Evolutionary conservation across 2,329 filamentous ascomycete species (phyloP), one percentile per base, ranked within the genome.

Genomic region (Truncatella angustata): DNA sequence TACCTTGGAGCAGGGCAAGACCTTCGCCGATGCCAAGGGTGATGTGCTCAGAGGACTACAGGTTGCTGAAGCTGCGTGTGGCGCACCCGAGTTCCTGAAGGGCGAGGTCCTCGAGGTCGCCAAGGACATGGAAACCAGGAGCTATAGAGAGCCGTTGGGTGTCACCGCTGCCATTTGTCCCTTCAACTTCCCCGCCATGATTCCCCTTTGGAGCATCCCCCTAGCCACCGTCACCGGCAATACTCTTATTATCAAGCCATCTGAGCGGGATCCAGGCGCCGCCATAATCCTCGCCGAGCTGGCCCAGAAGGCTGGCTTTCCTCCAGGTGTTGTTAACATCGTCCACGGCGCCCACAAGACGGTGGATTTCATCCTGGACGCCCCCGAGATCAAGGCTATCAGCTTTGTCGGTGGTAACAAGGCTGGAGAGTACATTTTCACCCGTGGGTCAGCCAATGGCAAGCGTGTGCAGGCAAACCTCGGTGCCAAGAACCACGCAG

Each of bases 121-220:
- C 50, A 92, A 90, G 78, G 90, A 94, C 64, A 94, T 94, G 90
- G 90, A 94, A 77, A 94, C 90, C 26, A 77, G 88, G 66, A 88
- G 83, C 54, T 94, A 94, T 70, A 82, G 84, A 56, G 90, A 94
- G 78, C 88, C 90, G 54, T 73, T 94, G 64, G 90, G 90, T 51
- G 86, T 94, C 30, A 85, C 88, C 39, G 88, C 89, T 53, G 88
- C 90, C 53, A 94, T 94, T 61, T 94, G 90, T 77, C 90, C 90
- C 2, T 94, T 94, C 68, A 94, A 94, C 77, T 94, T 94, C 74
- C 90, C 90, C 39, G 90, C 90, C 62, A 95, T 95, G 90, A 94
- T 95, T 69, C 90, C 90, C 3, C 79, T 95, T n/a, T 95, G 90
- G 90, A 91, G 83, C 55, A 91, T 95, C 56, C 90, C 90, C 35